phyloP scores from a whole-genome alignment of 2,329 filamentous ascomycete genomes.

The Colletotrichum karsti region DNA sequence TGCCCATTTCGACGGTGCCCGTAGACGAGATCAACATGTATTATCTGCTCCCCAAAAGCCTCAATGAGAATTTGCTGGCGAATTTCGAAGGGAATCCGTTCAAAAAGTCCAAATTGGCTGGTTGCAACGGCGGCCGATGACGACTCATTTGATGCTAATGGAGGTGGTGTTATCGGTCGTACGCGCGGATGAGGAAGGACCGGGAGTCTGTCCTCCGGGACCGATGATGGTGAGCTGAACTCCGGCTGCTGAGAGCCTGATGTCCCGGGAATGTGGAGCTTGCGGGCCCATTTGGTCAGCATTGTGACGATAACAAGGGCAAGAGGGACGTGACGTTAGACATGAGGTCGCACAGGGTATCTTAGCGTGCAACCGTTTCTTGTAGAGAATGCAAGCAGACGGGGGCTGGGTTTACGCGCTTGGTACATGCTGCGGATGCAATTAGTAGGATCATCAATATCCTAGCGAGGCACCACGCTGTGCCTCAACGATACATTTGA shows the following conservation, averaged over 20 bases:
- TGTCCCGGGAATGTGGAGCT: neutral
- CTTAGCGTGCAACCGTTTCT: too few species aligned
- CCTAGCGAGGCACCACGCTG: too few species aligned
- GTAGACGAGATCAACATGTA: slow-evolving; percentile 36
- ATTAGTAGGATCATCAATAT: too few species aligned
- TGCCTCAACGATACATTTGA: too few species aligned
- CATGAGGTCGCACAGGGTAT: too few species aligned
- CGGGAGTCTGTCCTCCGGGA: neutral
- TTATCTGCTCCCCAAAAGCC: slow-evolving; percentile 32
- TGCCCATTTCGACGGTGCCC: neutral
- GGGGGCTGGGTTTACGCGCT: too few species aligned
- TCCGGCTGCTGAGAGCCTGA: neutral
- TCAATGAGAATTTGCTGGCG: slow-evolving; percentile 39
- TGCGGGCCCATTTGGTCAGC: neutral
- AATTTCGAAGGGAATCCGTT: slow-evolving; percentile 41
- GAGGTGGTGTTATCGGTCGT: neutral
- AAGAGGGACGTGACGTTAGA: too few species aligned
- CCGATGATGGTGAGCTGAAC: neutral
- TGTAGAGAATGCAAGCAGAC: too few species aligned
- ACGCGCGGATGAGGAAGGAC: neutral
- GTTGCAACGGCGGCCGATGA: too few species aligned
- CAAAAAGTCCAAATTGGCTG: neutral
- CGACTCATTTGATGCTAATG: too few species aligned
- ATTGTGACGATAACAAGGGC: too few species aligned
- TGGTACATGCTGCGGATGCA: too few species aligned